Evolutionary conservation across 306 rosid species (phyloP).

Genomic region (Quercus agrifolia): DNA sequence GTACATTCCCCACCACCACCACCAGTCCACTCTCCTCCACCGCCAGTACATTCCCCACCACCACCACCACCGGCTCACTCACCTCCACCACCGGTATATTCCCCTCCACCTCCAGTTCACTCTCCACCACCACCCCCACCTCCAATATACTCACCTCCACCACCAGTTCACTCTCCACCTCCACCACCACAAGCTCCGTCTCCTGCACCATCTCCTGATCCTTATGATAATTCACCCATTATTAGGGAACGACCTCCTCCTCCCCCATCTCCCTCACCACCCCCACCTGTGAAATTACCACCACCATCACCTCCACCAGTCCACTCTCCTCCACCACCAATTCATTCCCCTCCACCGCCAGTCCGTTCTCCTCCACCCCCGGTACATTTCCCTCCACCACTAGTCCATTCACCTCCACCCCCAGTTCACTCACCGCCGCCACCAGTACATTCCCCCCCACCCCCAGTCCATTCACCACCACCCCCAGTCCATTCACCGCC

Average conservation of each 20-base stretch:
- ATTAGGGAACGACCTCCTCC: neutral
- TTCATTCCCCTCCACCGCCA: neutral
- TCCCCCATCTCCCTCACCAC: neutral
- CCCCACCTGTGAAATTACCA: neutral
- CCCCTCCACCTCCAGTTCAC: neutral
- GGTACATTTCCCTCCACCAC: neutral
- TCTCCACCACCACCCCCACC: neutral
- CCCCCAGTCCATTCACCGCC: neutral
- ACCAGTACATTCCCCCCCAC: too few species aligned
- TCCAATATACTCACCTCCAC: neutral
- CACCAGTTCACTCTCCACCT: neutral
- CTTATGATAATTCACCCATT: too few species aligned
- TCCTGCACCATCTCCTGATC: neutral
- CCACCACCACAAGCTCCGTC: neutral
- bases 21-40: neutral
- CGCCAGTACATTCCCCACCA: neutral
- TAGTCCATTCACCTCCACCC: too few species aligned
- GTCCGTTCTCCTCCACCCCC: neutral
- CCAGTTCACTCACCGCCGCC: too few species aligned
- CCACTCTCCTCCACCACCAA: neutral
- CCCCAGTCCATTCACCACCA: accelerated
- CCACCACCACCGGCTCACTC: neutral
- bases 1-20: neutral
- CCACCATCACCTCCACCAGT: neutral
- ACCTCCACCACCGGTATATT: neutral